Conservation (phyloP, 2,329 filamentous ascomycete species). For the Fusarium algeriense region DNA sequence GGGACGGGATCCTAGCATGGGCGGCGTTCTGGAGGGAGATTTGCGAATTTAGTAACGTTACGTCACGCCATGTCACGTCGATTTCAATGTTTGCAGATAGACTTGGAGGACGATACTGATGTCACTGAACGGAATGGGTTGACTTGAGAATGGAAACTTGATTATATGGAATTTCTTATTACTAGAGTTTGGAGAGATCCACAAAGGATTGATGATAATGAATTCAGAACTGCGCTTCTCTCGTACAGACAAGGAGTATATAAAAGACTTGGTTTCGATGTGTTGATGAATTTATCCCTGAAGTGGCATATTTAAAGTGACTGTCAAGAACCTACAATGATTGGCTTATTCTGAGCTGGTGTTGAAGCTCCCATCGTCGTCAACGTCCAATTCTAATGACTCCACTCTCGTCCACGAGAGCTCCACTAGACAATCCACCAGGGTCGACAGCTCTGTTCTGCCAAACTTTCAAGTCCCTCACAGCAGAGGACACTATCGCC, state of each 20-base stretch:
- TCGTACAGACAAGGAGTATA: background rate
- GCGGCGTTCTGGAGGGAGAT: constrained; percentile 44
- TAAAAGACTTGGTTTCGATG: background rate
- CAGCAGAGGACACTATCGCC: constrained; percentile 33
- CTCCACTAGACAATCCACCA: constrained; percentile 45
- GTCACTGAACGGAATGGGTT: constrained; percentile 46
- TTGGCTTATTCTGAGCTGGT: constrained; percentile 7
- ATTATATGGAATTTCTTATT: constrained; percentile 19
- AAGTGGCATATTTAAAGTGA: background rate
- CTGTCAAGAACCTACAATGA: background rate
- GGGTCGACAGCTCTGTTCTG: constrained; percentile 24
- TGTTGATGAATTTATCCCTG: background rate
- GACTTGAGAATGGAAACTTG: constrained; percentile 29
- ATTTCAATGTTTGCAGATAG: constrained; percentile 44
- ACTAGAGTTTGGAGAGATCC: constrained; percentile 32
- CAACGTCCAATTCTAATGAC: constrained; percentile 6
- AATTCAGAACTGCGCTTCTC: constrained; percentile 17
- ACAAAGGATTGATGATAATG: constrained; percentile 31
- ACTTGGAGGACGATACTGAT: constrained; percentile 42
- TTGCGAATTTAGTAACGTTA: constrained; percentile 31
- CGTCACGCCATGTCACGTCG: constrained; percentile 30
- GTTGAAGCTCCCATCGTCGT: constrained; percentile 15
- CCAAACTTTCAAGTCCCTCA: constrained; percentile 35
- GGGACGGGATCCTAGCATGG: constrained; percentile 29
- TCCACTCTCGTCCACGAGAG: constrained; percentile 29